A percentile compares a stretch with the other conserved stretches of the same genome.
Evolutionary conservation across 495 filamentous ascomycete species (phyloP).

Genomic region (Terfezia boudieri): DNA sequence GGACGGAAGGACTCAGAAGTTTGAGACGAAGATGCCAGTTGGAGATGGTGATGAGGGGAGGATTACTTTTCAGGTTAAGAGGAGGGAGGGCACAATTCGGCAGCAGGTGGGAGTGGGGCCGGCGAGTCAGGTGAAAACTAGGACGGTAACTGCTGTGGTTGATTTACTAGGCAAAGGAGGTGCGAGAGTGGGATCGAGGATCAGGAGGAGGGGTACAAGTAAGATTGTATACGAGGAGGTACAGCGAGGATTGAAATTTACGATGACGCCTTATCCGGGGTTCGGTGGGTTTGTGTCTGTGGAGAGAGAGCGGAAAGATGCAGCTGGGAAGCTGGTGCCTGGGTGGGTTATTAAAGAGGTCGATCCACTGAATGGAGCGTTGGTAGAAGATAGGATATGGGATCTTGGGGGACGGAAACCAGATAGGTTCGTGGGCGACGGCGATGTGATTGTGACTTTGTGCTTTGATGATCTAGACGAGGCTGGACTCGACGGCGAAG

Average conservation of each 20-base stretch:
- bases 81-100: not conserved
- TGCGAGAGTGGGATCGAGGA: not conserved
- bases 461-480: constrained; percentile 7
- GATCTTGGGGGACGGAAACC: constrained; percentile 11
- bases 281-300: constrained; percentile 11
- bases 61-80: not conserved
- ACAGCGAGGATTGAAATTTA: constrained; percentile 7
- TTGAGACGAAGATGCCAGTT: constrained; percentile 5
- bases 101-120: not conserved
- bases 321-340: constrained; percentile 5
- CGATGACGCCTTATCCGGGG: constrained; percentile 11
- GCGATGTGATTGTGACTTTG: constrained; percentile 12
- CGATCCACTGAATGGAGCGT: constrained; percentile 2
- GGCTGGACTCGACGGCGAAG: not conserved
- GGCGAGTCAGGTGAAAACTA: not conserved
- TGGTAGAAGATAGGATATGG: constrained; percentile 1
- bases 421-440: constrained; percentile 13
- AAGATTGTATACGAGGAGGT: constrained; percentile 6
- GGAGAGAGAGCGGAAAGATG: constrained; percentile 6
- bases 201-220: constrained; percentile 6
- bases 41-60: not conserved
- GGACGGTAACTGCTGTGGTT: not conserved
- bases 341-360: constrained; percentile 2
- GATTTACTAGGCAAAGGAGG: not conserved
- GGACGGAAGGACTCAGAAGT: constrained; percentile 1